Base-by-base conservation (phyloP, 2,329 filamentous ascomycete genomes). In the Fusarium torulosum region DNA sequence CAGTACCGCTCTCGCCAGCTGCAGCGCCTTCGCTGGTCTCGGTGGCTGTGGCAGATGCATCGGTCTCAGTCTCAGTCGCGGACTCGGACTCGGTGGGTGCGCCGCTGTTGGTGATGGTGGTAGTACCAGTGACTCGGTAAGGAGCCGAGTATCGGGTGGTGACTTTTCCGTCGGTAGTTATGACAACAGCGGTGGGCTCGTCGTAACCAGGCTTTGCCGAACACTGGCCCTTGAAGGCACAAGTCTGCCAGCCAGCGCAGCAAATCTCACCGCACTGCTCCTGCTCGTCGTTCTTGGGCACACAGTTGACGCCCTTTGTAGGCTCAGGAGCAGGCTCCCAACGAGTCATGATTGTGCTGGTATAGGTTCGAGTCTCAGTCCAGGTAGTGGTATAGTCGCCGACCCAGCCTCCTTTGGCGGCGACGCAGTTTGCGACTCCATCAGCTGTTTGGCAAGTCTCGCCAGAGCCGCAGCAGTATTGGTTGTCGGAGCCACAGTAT, bases 181-280 rank as follows among this genome's bases (percentile, higher is more conserved):
- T 76, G 63, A 82, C 75, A 37, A 83, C 78, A 45, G 81, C 80
- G 60, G 76, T 76, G 17, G 76, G 77, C 59, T 74, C 79, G 67
- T 79, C 80, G 66, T 82, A 83, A 66, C 82, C 84, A 45, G 81
- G 81, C 53, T 86, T 86, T 25, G 85, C 76, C 7, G 81, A 78
- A 75, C 91, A 93, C 73, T 88, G 85, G 52, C 86, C 86, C 1
- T 78, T 65, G 58, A 77, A 81, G 53, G 83, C 85, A 77, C 92
- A 94, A 74, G 88, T 90, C 77, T 92, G 90, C 79, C 86, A 87
- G 61, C 81, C 85, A 23, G 87, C 86, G 77, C 91, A 95, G 83
- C 91, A 94, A 59, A 90, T 89, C 52, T 75, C 75, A 31, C 91
- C 91, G 75, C 91, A 94, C 5, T 86, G 82, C 9, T 84, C 84